These are phyloP conservation scores for Sicyos edulis DNA, from an alignment of 306 rosid species.

Conservation along the genomic window DNA sequence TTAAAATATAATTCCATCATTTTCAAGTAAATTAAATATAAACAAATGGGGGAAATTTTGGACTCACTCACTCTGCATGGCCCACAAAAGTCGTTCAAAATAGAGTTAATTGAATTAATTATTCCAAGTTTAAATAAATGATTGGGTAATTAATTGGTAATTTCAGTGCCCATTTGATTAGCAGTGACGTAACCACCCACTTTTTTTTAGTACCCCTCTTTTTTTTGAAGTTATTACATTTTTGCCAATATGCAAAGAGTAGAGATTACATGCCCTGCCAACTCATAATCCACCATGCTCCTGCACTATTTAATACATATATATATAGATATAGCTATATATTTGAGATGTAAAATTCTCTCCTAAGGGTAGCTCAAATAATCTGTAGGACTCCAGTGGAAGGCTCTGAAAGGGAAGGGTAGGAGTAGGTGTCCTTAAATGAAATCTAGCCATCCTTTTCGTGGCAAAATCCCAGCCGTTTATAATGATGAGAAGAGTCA, in stretches of 20 bases:
- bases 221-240: no score
- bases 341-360: no score
- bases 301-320: background rate
- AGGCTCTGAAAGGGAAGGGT: background rate
- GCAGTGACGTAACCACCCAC: background rate
- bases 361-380: background rate
- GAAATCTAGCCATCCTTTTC: background rate
- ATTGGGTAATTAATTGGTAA: constrained; percentile 19
- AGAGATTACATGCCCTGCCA: constrained; percentile 12
- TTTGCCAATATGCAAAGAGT: no score
- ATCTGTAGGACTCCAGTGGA: constrained; percentile 16
- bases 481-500: background rate
- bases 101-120: background rate
- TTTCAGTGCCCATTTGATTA: background rate
- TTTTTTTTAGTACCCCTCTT: no score
- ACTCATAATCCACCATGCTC: constrained; percentile 13
- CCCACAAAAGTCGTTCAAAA: background rate
- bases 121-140: background rate
- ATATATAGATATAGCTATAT: no score
- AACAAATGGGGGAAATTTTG: background rate
- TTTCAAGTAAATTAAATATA: background rate
- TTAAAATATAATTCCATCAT: background rate
- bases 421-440: constrained; percentile 8
- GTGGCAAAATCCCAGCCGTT: constrained; percentile 12
- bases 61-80: no score